Evolutionary conservation across 2,329 filamentous ascomycete genomes (phyloP), one percentile per base, ranked within the genome.

Genomic region (Fusarium phyllophilum): DNA sequence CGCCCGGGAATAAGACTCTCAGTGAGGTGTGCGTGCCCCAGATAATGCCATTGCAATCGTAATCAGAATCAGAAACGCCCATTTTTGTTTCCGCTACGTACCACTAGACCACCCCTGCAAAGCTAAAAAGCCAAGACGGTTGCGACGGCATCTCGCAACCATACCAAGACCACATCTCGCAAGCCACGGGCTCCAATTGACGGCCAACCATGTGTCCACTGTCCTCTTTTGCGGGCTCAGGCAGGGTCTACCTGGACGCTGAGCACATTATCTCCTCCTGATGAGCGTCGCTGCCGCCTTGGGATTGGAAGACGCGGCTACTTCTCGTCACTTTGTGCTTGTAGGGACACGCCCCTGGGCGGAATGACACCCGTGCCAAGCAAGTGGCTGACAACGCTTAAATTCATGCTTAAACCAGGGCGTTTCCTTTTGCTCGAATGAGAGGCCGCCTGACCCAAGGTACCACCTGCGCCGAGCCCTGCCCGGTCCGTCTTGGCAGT

Each of bases 371-470:
- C 72, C 73, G 75, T 81, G 83, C 83, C 83, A 85, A 85, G 83
- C 75, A 76, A 80, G 81, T 84, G 82, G 82, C 83, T 83, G 81
- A 81, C 81, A 84, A 85, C 83, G 84, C 83, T 85, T 85, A 85
- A 85, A 85, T 84, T 84, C 83, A 85, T 85, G 84, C 84, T 85
- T 85, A 85, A 85, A 84, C 79, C 74, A 80, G 76, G 74, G 71
- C 77, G 69, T 77, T 67, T 73, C 59, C 72, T 66, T 58, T 58
- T 69, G 64, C 58, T 67, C 66, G 73, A 70, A 73, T 73, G 54
- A 73, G 68, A 62, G 46, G 34, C 68, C 74, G 70, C 70, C 75
- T 76, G 74, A 74, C 64, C 66, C 68, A 71, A 67, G 58, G 62
- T 68, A 64, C 68, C 31, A 34, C 48, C 68, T 70, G 62, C 68